Percentiles rank a stretch among this genome's conserved stretches.
phyloP scores from a whole-genome alignment of 2,329 filamentous ascomycete species.

The Tolypocladium cylindrosporum region DNA sequence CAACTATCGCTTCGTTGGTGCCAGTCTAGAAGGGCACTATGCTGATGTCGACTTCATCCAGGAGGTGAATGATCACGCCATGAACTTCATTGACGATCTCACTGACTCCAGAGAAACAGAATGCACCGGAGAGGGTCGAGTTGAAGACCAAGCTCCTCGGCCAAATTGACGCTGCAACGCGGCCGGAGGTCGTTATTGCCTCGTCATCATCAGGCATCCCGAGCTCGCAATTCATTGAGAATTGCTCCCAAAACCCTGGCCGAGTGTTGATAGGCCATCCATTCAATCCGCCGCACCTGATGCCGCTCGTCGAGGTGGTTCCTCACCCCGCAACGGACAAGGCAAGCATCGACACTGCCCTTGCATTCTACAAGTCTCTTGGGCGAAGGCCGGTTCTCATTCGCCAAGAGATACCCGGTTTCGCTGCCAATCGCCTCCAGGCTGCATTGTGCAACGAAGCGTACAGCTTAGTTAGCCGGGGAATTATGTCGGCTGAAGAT shows the following conservation, averaged over 20 bases:
- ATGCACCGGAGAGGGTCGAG: conserved; percentile 27
- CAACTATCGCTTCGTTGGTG: conserved; percentile 3
- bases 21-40: conserved; percentile 2
- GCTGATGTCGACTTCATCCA: conserved; percentile 22
- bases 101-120: conserved; percentile 6
- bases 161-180: conserved; percentile 19
- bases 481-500: conserved; percentile 18
- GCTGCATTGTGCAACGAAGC: conserved; percentile 21
- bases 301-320: conserved; percentile 36
- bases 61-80: conserved; percentile 9
- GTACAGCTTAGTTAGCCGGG: conserved; percentile 20
- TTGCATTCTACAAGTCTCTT: not conserved
- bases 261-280: conserved; percentile 34
- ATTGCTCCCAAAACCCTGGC: conserved; percentile 11
- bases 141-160: conserved; percentile 27
- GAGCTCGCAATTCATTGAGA: conserved; percentile 4
- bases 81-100: not conserved
- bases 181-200: conserved; percentile 24
- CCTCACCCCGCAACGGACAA: conserved; percentile 19
- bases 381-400: not conserved
- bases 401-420: conserved; percentile 17
- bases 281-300: conserved; percentile 37
- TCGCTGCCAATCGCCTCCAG: conserved; percentile 35
- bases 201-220: conserved; percentile 27
- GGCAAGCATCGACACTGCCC: not conserved